These are phyloP conservation scores for Phytophthora colocasiae DNA, from an alignment of 352 stramenopile genomes.

Conservation along the genomic window DNA sequence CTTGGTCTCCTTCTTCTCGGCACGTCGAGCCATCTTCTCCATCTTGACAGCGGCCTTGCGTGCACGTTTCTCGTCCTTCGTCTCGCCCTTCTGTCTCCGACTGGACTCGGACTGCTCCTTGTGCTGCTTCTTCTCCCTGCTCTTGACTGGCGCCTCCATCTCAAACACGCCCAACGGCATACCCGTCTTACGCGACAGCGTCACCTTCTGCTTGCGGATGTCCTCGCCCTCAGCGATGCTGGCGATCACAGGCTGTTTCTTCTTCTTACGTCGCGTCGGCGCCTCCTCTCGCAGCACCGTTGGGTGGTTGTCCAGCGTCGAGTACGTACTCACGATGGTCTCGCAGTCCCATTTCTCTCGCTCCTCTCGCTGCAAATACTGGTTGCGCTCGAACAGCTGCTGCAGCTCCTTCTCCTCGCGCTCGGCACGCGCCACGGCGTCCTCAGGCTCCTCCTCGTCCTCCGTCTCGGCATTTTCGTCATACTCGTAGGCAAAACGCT, in stretches of 20 bases:
- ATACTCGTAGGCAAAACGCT: conserved; percentile 66
- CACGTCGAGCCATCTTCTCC: conserved; percentile 89
- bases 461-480: conserved; percentile 50
- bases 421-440: conserved; percentile 31
- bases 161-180: conserved; percentile 94
- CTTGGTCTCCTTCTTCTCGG: conserved; percentile 96
- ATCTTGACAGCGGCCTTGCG: conserved; percentile 94
- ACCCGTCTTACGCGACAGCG: conserved; percentile 95
- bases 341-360: conserved; percentile 96
- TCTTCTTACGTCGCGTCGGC: conserved; percentile 83
- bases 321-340: conserved; percentile 98
- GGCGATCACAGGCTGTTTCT: conserved; percentile 45
- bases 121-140: conserved; percentile 32
- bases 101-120: conserved; percentile 31
- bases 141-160: conserved; percentile 25
- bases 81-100: conserved; percentile 85
- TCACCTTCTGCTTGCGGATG: conserved; percentile 69
- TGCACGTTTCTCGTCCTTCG: conserved; percentile 92
- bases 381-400: conserved; percentile 64
- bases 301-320: conserved; percentile 98
- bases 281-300: conserved; percentile 87
- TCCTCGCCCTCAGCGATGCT: conserved; percentile 37
- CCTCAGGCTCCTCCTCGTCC: conserved; percentile 53
- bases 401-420: conserved; percentile 50
- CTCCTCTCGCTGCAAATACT: conserved; percentile 69